Base-by-base conservation (phyloP, 805 yeast species). In the Zygosaccharomyces rouxii region DNA sequence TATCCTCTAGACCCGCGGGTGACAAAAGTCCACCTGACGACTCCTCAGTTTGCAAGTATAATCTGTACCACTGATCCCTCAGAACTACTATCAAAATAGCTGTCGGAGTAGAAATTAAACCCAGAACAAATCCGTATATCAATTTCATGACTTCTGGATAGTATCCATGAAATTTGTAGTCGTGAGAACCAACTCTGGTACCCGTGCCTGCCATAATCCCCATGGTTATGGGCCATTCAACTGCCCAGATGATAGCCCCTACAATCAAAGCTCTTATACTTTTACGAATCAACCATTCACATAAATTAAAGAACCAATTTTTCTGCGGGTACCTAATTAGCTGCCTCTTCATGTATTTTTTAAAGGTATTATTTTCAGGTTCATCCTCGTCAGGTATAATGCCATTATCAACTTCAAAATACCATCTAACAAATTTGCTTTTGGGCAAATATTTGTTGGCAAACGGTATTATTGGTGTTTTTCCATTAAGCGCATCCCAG, bases 141-240 rank as follows among this genome's bases (percentile, higher is more conserved):
- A 59, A 42, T 45, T 59, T 60, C 47, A 53, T 50, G 2, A 55
- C 29, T 38, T 57, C 61, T n/a, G 64, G 63, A 10, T 53, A 38
- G 40, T 58, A 59, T 38, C 55, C 59, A 29, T 54, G 47, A 42
- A 49, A 55, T 18, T 45, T 41, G 45, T 48, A 57, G 21, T 60
- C 64, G 31, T 56, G 42, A n/a, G 49, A 25, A 19, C 54, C 53
- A 13, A 47, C 40, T 14, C 19, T 42, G 2, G 55, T 51, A 10
- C 63, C 62, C 18, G 51, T 52, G 10, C 60, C 57, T 0, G 59
- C 58, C 50, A 59, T 28, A 10, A 60, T 54, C 16, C 63, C 64
- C 61, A 60, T 56, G 7, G 62, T 56, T 0, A 56, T 49, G 4
- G 64, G 64, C 64, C 64, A 60, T 11, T 58, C 52, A 13, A 54